These are phyloP conservation scores for Aspergillus ochraceus DNA, from an alignment of 2,329 filamentous ascomycete species.

Conservation along the genomic window DNA sequence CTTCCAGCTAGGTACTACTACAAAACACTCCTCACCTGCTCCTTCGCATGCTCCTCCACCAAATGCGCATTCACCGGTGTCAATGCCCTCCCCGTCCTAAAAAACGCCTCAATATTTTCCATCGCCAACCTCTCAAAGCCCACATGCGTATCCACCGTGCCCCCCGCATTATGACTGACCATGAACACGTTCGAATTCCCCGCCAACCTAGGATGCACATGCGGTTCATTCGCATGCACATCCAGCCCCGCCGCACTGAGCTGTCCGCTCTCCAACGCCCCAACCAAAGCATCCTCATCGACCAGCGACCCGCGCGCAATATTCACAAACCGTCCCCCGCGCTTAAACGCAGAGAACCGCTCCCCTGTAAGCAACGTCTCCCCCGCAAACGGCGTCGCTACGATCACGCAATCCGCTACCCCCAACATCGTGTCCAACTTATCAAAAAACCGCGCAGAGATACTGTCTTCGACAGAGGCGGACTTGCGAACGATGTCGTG, in stretches of 20 bases:
- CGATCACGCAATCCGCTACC: conserved; percentile 47
- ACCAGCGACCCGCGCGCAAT: conserved; percentile 53
- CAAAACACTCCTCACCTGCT: not conserved
- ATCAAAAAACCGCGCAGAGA: conserved; percentile 44
- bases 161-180: conserved; percentile 51
- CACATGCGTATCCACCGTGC: conserved; percentile 50
- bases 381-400: conserved; percentile 48
- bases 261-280: conserved; percentile 49
- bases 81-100: conserved; percentile 35
- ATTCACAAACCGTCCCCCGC: conserved; percentile 51
- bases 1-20: not conserved
- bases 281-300: conserved; percentile 50
- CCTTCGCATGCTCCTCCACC: conserved; percentile 27
- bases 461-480: conserved; percentile 36
- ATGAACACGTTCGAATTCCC: conserved; percentile 46
- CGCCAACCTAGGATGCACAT: conserved; percentile 48
- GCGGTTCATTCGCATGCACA: conserved; percentile 56
- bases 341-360: conserved; percentile 50
- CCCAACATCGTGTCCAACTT: conserved; percentile 46
- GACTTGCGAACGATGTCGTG: conserved; percentile 49
- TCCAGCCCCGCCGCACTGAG: conserved; percentile 52
- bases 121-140: conserved; percentile 50
- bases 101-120: conserved; percentile 45
- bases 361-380: conserved; percentile 44
- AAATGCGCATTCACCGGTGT: conserved; percentile 63